Base-by-base conservation (phyloP, 1,284 basidiomycete species). In the Leccinum fallax region DNA sequence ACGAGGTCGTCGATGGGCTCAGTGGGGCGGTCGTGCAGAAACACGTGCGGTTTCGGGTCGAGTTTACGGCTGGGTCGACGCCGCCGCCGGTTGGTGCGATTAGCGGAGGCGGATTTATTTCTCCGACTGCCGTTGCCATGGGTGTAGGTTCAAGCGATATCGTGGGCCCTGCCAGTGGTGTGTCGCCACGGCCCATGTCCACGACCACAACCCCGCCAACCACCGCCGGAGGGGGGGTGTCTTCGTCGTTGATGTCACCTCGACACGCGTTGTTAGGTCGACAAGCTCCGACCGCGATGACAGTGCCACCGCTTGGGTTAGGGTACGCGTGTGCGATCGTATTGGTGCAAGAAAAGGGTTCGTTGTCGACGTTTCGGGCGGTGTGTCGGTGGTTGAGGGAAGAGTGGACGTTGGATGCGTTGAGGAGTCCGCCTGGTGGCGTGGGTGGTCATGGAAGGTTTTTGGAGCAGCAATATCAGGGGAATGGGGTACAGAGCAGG, bases 271-370 rank as follows among this genome's bases (percentile, higher is more conserved):
- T 75, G 61, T 48, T 21, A 7, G 46, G 46, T 48, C 46, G 46
- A 21, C 46, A 48, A 21, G 21, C 13, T 48, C 46, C 46, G 11
- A 48, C 11, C 7, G 19, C 46, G 46, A 21, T 15, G 21, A 21
- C 46, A 48, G 46, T 8, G 21, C 19, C 5, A 21, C 43, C 43
- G 40, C 63, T 64, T 57, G 62, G 55, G 28, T 49, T 52, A 4
- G 66, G 67, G 8, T 74, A 71, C n/a, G 59, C 68, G 24, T 78
- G 76, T 59, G 82, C 80, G 32, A 82, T 93, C 65, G 85, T 87
- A 52, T 80, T 96, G 71, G 82, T 92, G 24, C 90, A 94, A 67
- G 95, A 97, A 80, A 96, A 94, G 76, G 95, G 95, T 15, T 90
- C 93, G 4, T 79, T 90, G 70, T 88, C 90, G 63, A 89, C 90